phyloP scores from a whole-genome alignment of 148 eudicot genomes.

The Chenopodium formosanum region DNA sequence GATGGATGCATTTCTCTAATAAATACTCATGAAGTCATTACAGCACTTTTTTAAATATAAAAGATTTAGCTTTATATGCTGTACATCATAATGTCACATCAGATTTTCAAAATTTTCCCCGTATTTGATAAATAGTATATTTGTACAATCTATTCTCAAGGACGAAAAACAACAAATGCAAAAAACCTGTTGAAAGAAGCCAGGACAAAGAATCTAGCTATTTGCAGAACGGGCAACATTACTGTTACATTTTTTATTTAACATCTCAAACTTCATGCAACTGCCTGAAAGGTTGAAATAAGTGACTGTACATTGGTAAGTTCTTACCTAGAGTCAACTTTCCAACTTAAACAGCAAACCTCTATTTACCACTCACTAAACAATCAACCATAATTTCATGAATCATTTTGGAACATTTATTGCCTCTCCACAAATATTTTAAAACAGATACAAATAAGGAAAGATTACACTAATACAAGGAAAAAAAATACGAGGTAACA shows the following conservation, averaged over 20 bases:
- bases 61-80: background rate
- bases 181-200: background rate
- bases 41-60: background rate
- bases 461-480: background rate
- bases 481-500: too few species aligned
- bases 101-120: background rate
- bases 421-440: background rate
- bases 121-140: too few species aligned
- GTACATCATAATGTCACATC: background rate
- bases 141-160: background rate
- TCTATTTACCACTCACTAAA: background rate
- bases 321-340: background rate
- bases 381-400: background rate
- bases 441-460: background rate
- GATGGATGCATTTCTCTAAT: background rate
- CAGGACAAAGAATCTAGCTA: background rate
- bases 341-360: background rate
- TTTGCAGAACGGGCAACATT: background rate
- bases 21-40: background rate
- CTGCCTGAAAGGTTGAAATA: background rate
- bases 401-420: background rate
- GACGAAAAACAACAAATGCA: background rate
- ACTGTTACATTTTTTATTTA: background rate
- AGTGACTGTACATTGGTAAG: background rate
- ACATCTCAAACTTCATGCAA: background rate